A percentile compares a stretch with the other conserved stretches of the same genome.
These are phyloP conservation scores for Candida ficus DNA, from an alignment of 805 yeast species.

Conservation along the genomic window DNA sequence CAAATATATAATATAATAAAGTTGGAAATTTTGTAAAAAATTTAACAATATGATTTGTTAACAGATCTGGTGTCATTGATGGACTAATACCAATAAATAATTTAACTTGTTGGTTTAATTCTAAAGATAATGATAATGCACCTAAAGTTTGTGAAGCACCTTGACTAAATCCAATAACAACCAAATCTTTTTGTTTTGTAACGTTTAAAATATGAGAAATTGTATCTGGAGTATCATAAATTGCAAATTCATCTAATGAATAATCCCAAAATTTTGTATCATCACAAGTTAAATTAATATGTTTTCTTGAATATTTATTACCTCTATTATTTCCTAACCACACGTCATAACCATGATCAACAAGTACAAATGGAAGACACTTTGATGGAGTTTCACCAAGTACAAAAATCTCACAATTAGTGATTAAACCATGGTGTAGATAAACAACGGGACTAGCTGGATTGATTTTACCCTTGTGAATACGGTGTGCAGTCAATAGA, in stretches of 20 bases:
- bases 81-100: conserved; percentile 83
- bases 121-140: conserved; percentile 63
- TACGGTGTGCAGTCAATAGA: conserved; percentile 68
- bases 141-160: conserved; percentile 95
- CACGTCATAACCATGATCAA: conserved; percentile 85
- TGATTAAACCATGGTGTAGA: conserved; percentile 86
- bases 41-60: conserved; percentile 72
- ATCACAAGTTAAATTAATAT: conserved; percentile 39
- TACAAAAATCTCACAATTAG: conserved; percentile 49
- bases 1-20: conserved; percentile 67
- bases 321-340: conserved; percentile 94
- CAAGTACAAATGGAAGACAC: conserved; percentile 67
- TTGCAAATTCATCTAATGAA: conserved; percentile 86
- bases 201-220: conserved; percentile 62
- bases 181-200: conserved; percentile 50
- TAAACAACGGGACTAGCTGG: conserved; percentile 54
- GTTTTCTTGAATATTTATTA: conserved; percentile 87
- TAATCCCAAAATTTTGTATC: conserved; percentile 74
- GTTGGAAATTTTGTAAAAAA: conserved; percentile 72
- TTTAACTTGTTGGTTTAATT: conserved; percentile 50
- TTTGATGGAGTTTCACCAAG: conserved; percentile 56
- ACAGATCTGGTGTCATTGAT: conserved; percentile 87
- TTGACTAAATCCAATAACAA: conserved; percentile 87
- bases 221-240: conserved; percentile 84
- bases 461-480: conserved; percentile 30